These are phyloP conservation scores for Pythium folliculosum DNA, from an alignment of 352 stramenopile species.

Conservation along the genomic window DNA sequence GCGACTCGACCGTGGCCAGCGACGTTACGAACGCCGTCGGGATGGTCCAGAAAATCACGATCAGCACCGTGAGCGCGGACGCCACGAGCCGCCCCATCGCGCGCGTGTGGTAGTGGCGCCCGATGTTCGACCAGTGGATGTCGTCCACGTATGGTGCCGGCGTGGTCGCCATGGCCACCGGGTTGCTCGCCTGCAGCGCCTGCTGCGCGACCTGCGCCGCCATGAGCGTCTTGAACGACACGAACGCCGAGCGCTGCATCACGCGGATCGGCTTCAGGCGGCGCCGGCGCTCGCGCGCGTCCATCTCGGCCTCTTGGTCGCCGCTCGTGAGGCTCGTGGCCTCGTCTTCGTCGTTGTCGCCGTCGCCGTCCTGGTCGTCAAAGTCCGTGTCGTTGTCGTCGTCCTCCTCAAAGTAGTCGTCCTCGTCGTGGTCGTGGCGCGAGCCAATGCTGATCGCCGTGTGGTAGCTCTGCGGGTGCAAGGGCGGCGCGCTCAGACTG, in stretches of 20 bases:
- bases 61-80: constrained; percentile 47
- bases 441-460: constrained; percentile 14
- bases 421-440: constrained; percentile 2
- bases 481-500: not conserved
- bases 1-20: constrained; percentile 65
- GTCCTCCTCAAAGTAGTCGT: constrained; percentile 9
- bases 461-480: not conserved
- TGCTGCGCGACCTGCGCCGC: constrained; percentile 75
- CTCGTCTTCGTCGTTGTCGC: constrained; percentile 35
- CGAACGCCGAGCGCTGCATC: constrained; percentile 70
- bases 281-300: constrained; percentile 46
- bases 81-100: constrained; percentile 54
- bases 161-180: constrained; percentile 50
- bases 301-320: constrained; percentile 49
- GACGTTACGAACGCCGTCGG: constrained; percentile 78
- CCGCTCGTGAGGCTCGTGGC: constrained; percentile 20
- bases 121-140: constrained; percentile 81
- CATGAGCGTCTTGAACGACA: constrained; percentile 78
- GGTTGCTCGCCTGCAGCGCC: constrained; percentile 59
- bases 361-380: not conserved
- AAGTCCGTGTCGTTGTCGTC: not conserved
- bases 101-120: constrained; percentile 51
- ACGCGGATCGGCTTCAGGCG: constrained; percentile 57
- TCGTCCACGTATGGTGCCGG: constrained; percentile 63
- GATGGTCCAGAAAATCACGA: constrained; percentile 87